Evolutionary conservation across 2,329 filamentous ascomycete species (phyloP), one percentile per base, ranked within the genome.

Genomic region (Pseudopyricularia cyperi): DNA sequence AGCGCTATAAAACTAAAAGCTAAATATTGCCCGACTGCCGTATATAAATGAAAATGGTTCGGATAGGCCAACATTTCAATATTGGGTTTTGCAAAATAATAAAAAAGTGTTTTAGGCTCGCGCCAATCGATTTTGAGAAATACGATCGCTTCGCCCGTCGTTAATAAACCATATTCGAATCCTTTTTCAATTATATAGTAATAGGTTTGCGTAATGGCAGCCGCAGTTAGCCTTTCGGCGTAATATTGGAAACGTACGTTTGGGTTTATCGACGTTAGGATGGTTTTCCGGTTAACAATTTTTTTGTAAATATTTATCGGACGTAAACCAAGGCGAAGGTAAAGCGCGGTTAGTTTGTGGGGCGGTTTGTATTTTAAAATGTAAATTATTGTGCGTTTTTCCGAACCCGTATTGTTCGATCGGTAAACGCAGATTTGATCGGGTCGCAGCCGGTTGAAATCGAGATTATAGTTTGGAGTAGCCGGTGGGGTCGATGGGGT

Each of bases 151-250:
- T 74, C 66, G 24, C 68, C 67, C 1, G 67, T 74, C 15, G 62
- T 65, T 35, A 76, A 52, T 22, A 65, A 61, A 12, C 72, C 65
- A 54, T 71, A 72, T 52, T 70, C 65, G 6, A 74, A 61, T 0
- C 74, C 68, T 12, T 60, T 61, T 49, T 69, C 57, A 11, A 77
- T 66, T 66, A 77, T 77, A 58, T 76, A 75, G 35, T 71, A 65
- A 56, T 71, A 76, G 0, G 66, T 68, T 59, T 77, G 68, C 4
- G 69, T 70, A 34, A 77, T 59, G 15, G 72, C 66, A 22, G 71
- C 66, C 8, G 66, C 63, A 0, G 68, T 61, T 4, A 71, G 61
- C 54, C 59, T 65, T 51, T 68, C 65, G n/a, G 65, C 65, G 32
- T 64, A 55, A 46, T 70, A 65, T 37, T 62, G 53, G 46, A 67